Evolutionary conservation across 169 alveolate genomes (phyloP).

Genomic region (Fabrea salina): DNA sequence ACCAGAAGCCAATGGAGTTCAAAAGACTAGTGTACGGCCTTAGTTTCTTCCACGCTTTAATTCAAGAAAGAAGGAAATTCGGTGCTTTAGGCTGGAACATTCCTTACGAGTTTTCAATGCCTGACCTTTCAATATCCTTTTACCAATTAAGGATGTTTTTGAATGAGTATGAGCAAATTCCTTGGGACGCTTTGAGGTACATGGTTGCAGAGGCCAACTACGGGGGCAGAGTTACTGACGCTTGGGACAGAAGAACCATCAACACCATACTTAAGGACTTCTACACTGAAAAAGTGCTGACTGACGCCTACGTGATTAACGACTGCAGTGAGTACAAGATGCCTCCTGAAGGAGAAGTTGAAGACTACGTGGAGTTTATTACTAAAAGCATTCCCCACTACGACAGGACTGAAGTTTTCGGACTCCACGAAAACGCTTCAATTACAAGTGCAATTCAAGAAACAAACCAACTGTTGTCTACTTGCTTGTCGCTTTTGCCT

Average conservation of each 20-base stretch:
- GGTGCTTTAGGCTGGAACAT: slow-evolving; percentile 92
- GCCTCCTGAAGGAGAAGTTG: slow-evolving; percentile 75
- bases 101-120: slow-evolving; percentile 84
- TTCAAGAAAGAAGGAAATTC: slow-evolving; percentile 86
- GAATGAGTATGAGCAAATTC: slow-evolving; percentile 85
- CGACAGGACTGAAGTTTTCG: slow-evolving; percentile 89
- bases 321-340: slow-evolving; percentile 79
- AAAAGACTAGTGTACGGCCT: slow-evolving; percentile 82
- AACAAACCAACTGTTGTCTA: slow-evolving; percentile 64
- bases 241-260: slow-evolving; percentile 80
- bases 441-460: slow-evolving; percentile 87
- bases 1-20: slow-evolving; percentile 68
- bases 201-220: slow-evolving; percentile 89
- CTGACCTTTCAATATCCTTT: slow-evolving; percentile 82
- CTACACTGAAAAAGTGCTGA: slow-evolving; percentile 82
- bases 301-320: slow-evolving; percentile 79
- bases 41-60: slow-evolving; percentile 86
- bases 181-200: slow-evolving; percentile 85
- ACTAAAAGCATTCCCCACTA: slow-evolving; percentile 67
- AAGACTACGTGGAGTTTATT: slow-evolving; percentile 77
- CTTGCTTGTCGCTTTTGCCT: slow-evolving; percentile 78
- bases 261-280: slow-evolving; percentile 79
- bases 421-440: slow-evolving; percentile 91
- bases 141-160: slow-evolving; percentile 88
- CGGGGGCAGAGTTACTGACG: slow-evolving; percentile 91